Percentiles rank a stretch among this genome's conserved stretches.
phyloP scores from a whole-genome alignment of 345 rosid species.

The Acer campestre region DNA sequence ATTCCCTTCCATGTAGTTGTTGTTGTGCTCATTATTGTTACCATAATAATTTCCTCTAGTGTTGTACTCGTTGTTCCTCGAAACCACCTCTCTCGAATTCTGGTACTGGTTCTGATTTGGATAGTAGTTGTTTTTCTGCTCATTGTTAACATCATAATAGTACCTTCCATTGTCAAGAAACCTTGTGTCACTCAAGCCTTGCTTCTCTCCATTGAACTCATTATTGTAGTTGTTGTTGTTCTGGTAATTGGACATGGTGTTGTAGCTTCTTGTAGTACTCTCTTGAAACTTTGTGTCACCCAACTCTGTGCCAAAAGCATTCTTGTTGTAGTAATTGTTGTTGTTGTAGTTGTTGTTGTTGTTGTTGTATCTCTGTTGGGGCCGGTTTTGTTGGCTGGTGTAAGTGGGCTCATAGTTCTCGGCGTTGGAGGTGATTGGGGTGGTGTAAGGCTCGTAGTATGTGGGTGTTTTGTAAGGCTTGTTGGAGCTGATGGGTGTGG shows the following conservation, averaged over 20 bases:
- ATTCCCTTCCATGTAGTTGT: conserved; percentile 18
- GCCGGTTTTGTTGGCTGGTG: conserved; percentile 19
- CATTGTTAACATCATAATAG: conserved; percentile 28
- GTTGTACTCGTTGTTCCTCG: conserved; percentile 2
- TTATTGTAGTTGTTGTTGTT: conserved; percentile 24
- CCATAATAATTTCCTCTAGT: neutral
- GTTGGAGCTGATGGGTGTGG: conserved; percentile 8
- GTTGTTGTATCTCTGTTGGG: conserved; percentile 31
- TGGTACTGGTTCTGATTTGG: conserved; percentile 17
- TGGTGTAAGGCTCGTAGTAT: conserved; percentile 18
- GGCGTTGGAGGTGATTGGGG: conserved; percentile 7
- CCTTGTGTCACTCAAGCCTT: conserved; percentile 59
- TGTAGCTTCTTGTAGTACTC: conserved; percentile 17
- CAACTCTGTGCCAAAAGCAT: conserved; percentile 17
- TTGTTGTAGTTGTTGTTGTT: conserved; percentile 16
- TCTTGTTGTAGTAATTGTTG: conserved; percentile 27
- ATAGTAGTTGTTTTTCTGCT: conserved; percentile 16
- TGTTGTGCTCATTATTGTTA: neutral
- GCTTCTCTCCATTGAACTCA: conserved; percentile 27
- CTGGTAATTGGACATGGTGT: conserved; percentile 17
- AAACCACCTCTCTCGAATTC: conserved; percentile 16
- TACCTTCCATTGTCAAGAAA: conserved; percentile 46
- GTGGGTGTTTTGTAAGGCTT: conserved; percentile 25
- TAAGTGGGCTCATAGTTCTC: conserved; percentile 23
- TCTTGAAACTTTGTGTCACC: conserved; percentile 27